These are phyloP conservation scores for Xylaria digitata DNA, from an alignment of 2,329 filamentous ascomycete genomes.

Conservation along the genomic window DNA sequence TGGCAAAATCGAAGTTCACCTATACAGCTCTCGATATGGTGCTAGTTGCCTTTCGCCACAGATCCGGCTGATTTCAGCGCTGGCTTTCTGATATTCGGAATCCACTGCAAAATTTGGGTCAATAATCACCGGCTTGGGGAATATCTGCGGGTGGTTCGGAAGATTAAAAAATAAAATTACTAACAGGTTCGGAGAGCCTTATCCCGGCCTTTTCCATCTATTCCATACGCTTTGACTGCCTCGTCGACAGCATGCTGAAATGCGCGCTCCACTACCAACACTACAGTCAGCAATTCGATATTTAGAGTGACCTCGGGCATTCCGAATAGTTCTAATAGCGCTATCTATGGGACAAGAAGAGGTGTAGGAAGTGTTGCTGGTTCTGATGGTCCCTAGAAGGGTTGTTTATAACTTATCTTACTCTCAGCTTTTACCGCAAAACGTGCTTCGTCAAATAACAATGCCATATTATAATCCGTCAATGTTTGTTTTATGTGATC, in stretches of 20 bases:
- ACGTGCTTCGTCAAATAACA: conserved; percentile 37
- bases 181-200: conserved; percentile 38
- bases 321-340: background rate
- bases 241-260: conserved; percentile 41
- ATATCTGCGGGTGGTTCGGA: background rate
- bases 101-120: conserved; percentile 30
- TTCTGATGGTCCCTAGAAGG: background rate
- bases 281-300: conserved; percentile 22
- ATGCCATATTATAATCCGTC: conserved; percentile 41
- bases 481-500: conserved; percentile 41
- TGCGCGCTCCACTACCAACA: conserved; percentile 35
- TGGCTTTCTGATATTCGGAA: conserved; percentile 39
- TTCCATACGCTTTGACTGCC: conserved; percentile 37
- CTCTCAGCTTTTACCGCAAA: conserved; percentile 35
- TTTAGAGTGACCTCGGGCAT: background rate
- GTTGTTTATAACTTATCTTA: conserved; percentile 19
- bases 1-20: conserved; percentile 25
- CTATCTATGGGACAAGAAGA: background rate
- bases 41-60: conserved; percentile 40
- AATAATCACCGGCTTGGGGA: background rate
- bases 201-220: conserved; percentile 37
- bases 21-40: conserved; percentile 39
- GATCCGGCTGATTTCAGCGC: conserved; percentile 39
- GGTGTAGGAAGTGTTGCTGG: background rate
- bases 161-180: background rate